A percentile compares a stretch with the other conserved stretches of the same genome.
Conservation (phyloP, 2,329 filamentous ascomycete species). For the Nothopassalora personata region DNA sequence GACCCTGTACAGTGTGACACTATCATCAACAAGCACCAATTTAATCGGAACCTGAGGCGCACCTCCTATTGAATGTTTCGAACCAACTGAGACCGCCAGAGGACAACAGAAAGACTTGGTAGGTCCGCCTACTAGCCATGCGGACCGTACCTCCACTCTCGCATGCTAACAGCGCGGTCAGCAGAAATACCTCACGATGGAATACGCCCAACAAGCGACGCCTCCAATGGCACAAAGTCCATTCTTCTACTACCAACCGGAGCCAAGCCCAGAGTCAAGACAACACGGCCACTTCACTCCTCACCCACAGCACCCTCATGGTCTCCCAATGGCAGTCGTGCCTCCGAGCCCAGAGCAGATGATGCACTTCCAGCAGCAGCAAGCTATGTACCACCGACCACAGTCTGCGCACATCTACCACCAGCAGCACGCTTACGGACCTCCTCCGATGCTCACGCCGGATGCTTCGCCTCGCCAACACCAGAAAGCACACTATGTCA, state of each 20-base stretch:
- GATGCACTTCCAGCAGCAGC: conserved; percentile 53
- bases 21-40: conserved; percentile 12
- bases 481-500: conserved; percentile 69
- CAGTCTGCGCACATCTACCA: conserved; percentile 33
- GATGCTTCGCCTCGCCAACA: conserved; percentile 68
- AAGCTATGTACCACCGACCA: conserved; percentile 35
- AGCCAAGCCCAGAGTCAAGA: conserved; percentile 64
- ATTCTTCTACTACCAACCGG: conserved; percentile 84
- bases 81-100: conserved; percentile 8
- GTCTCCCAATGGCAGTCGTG: conserved; percentile 40
- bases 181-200: conserved; percentile 27
- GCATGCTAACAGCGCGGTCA: conserved; percentile 19
- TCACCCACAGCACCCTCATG: conserved; percentile 44
- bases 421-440: conserved; percentile 46
- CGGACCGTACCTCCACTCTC: conserved; percentile 13
- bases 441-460: conserved; percentile 63
- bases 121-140: conserved; percentile 15
- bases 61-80: conserved; percentile 18
- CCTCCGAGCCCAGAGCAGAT: conserved; percentile 44
- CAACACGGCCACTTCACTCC: conserved; percentile 69
- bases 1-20: conserved; percentile 21
- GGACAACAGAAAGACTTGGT: conserved; percentile 12
- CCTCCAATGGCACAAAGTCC: conserved; percentile 59
- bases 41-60: conserved; percentile 15
- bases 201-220: conserved; percentile 44